Conservation (phyloP, 2,329 filamentous ascomycete genomes). For the Trichoderma arundinaceum region DNA sequence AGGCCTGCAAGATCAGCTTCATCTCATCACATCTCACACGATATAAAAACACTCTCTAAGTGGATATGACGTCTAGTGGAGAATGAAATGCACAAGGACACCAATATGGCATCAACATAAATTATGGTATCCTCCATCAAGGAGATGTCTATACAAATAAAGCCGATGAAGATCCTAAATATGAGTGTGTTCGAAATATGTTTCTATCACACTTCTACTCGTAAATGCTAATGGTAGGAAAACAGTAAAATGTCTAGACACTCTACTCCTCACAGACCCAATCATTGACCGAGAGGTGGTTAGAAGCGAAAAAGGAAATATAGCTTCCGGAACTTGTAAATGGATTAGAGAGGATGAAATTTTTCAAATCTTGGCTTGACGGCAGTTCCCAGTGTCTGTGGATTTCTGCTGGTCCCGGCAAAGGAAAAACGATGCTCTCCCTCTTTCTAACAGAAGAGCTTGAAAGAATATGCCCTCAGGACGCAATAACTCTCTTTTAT, state of each 20-base stretch:
- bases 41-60: not conserved
- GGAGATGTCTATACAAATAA: too few species aligned
- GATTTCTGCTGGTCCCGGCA: not conserved
- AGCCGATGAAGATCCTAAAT: too few species aligned
- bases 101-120: not conserved
- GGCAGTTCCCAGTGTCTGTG: not conserved
- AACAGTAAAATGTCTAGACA: not conserved
- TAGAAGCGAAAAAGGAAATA: not conserved
- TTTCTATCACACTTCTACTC: too few species aligned
- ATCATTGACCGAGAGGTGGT: not conserved
- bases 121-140: not conserved
- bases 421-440: conserved; percentile 3
- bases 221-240: not conserved
- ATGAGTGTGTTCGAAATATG: too few species aligned
- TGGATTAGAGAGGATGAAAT: not conserved
- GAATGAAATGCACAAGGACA: not conserved
- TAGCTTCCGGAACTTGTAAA: not conserved
- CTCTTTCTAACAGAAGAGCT: not conserved
- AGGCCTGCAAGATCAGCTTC: not conserved
- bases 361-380: not conserved
- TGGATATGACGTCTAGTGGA: not conserved
- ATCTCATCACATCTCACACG: not conserved
- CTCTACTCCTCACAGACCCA: not conserved
- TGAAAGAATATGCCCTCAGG: not conserved
- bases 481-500: not conserved